Conservation (phyloP, 2,329 filamentous ascomycete species). For the Fusarium aywerte region DNA sequence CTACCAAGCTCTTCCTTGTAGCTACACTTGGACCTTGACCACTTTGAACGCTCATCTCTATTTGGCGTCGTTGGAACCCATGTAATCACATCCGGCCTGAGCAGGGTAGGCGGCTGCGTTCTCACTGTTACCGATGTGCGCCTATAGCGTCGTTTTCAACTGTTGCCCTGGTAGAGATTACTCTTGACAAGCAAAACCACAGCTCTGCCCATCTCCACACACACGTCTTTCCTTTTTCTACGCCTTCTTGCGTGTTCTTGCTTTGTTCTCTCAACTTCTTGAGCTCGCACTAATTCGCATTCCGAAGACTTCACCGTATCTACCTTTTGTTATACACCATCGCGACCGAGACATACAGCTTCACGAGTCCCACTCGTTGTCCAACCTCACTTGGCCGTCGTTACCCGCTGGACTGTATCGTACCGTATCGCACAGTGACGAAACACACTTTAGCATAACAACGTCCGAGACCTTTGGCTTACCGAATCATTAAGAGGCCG, state of each 20-base stretch:
- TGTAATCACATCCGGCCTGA: constrained; percentile 41
- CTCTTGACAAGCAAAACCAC: constrained; percentile 44
- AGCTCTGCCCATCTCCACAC: constrained; percentile 38
- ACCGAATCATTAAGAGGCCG: constrained; percentile 31
- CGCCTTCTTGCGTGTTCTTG: constrained; percentile 25
- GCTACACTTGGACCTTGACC: constrained; percentile 31
- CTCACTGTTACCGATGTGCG: constrained; percentile 36
- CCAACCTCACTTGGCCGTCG: constrained; percentile 40
- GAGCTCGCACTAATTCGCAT: constrained; percentile 26
- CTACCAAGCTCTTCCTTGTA: constrained; percentile 39
- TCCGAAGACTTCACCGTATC: constrained; percentile 41
- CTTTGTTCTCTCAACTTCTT: constrained; percentile 24
- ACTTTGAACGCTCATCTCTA: constrained; percentile 41
- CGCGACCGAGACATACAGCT: constrained; percentile 49
- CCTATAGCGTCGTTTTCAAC: constrained; percentile 36
- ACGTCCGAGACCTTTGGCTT: constrained; percentile 34
- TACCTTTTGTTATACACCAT: constrained; percentile 31
- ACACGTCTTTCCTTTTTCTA: constrained; percentile 28
- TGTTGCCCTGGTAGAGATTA: constrained; percentile 24
- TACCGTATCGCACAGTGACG: constrained; percentile 30
- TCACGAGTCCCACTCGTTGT: constrained; percentile 37
- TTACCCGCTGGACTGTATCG: constrained; percentile 37
- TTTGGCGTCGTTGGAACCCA: constrained; percentile 44
- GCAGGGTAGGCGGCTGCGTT: constrained; percentile 44
- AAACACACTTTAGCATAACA: constrained; percentile 26